Base-by-base conservation (phyloP, 441 rosid genomes). In the Bruguiera hainesii region DNA sequence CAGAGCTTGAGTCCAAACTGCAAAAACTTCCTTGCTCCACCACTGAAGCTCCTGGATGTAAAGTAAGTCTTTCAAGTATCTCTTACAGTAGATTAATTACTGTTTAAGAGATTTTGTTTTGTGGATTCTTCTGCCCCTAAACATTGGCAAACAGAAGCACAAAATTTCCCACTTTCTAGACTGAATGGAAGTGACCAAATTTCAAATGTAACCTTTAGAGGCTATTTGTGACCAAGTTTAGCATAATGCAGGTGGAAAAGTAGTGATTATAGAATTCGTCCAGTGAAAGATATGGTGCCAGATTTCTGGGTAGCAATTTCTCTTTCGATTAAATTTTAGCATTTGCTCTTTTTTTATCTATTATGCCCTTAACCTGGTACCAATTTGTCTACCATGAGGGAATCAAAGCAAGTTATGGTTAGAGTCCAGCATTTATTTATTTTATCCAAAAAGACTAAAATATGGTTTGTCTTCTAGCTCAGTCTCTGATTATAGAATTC, bases 1-100 rank as follows among this genome's bases (percentile, higher is more conserved):
- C 91, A 73, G 97, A 90, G 74, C 84, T 93, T 29, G 89, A 83
- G 69, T 85, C 86, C 71, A 94, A 93, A 83, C 83, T 90, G 56
- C 90, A 79, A 79, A 93, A 88, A 71, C 86, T 93, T 65, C 87
- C 84, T 63, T 76, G 79, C 76, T 69, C 74, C 42, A 50, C 20
- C 28, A 63, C 28, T 19, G 78, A 73, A 31, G 60, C 69, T 61
- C 56, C 75, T 62, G 67, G 49, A 26, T 25, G 66, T 65, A 71
- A 75, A 42, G 56, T 48, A 49, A 21, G 83, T 64, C 60, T 67
- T 50, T 75, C 33, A 50, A 16, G 21, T 56, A 49, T 26, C 56
- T 46, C 26, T 53, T 63, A 20, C 48, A 21, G 18, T 60, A 58
- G 65, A 53, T 65, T 23, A 61, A n/a, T 33, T 9, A 29, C 62